Conservation (phyloP, 768 basidiomycete species). For the Lactifluus rugatus region DNA sequence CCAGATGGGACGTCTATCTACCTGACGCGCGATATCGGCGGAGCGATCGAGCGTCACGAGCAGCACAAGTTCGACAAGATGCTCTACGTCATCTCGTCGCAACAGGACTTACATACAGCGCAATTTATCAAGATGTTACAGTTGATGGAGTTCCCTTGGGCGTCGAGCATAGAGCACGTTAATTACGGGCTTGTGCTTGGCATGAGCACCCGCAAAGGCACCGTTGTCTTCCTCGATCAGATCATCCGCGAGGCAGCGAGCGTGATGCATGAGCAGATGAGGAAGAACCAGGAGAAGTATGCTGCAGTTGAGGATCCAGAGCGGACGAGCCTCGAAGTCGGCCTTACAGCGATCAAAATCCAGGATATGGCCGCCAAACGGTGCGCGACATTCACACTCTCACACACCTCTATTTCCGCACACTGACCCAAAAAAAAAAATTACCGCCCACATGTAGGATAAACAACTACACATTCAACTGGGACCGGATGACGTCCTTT, state of each 20-base stretch:
- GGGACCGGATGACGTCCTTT: constrained; percentile 90
- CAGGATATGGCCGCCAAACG: constrained; percentile 95
- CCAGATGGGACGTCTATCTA: constrained; percentile 90
- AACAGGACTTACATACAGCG: constrained; percentile 77
- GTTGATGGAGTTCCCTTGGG: constrained; percentile 86
- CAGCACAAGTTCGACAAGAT: constrained; percentile 87
- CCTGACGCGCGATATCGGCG: constrained; percentile 91
- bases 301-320: constrained; percentile 81
- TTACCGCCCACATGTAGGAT: constrained; percentile 40
- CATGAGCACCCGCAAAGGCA: constrained; percentile 92
- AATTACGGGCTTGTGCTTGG: constrained; percentile 89
- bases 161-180: constrained; percentile 71
- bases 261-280: constrained; percentile 97
- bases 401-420: neutral
- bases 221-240: constrained; percentile 89
- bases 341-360: constrained; percentile 93
- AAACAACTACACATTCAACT: constrained; percentile 93
- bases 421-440: too few relatives aligned
- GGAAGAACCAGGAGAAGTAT: constrained; percentile 89
- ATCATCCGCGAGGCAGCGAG: constrained; percentile 81
- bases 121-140: constrained; percentile 93
- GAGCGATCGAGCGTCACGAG: constrained; percentile 84
- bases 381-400: constrained; percentile 34
- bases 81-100: constrained; percentile 87
- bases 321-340: constrained; percentile 67